phyloP scores from a whole-genome alignment of 1,284 basidiomycete species.

The Volvariella surrecta region DNA sequence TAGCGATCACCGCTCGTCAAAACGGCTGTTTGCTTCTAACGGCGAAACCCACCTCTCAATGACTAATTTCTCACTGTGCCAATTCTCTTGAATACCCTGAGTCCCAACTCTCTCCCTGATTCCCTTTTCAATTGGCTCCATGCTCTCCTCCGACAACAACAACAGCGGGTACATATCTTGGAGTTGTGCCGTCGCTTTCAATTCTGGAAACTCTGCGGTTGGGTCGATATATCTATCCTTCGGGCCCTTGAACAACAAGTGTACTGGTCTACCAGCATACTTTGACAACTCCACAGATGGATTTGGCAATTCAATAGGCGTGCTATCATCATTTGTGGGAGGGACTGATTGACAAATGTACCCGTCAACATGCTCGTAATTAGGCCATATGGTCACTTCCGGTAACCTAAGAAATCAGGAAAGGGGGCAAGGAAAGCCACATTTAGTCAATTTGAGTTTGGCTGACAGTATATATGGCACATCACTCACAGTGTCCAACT shows the following conservation, averaged over 20 bases:
- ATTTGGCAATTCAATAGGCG: slow-evolving; percentile 14
- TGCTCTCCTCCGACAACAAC: slow-evolving; percentile 57
- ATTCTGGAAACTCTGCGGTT: slow-evolving; percentile 44
- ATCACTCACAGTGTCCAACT: slow-evolving; percentile 47
- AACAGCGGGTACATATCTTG: slow-evolving; percentile 70
- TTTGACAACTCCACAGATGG: slow-evolving; percentile 47
- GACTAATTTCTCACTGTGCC: slow-evolving; percentile 43
- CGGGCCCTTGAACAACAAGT: slow-evolving; percentile 60
- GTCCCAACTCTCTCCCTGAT: slow-evolving; percentile 39
- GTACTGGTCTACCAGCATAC: slow-evolving; percentile 51
- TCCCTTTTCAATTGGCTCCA: slow-evolving; percentile 36
- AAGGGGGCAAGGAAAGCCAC: background rate
- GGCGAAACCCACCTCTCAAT: slow-evolving; percentile 45
- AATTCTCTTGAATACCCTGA: slow-evolving; percentile 49
- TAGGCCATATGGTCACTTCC: slow-evolving; percentile 42
- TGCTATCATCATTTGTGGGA: slow-evolving; percentile 10
- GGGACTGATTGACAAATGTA: slow-evolving; percentile 44
- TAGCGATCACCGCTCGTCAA: slow-evolving; percentile 1
- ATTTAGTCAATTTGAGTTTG: slow-evolving; percentile 1
- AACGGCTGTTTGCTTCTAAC: background rate
- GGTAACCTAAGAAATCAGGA: slow-evolving; percentile 31
- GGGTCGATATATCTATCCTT: slow-evolving; percentile 39
- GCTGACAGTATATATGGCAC: background rate
- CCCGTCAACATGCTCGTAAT: slow-evolving; percentile 42
- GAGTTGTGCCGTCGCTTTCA: slow-evolving; percentile 47